Evolutionary conservation across 305 asterid genomes (phyloP).

Genomic region (Lippia alba): DNA sequence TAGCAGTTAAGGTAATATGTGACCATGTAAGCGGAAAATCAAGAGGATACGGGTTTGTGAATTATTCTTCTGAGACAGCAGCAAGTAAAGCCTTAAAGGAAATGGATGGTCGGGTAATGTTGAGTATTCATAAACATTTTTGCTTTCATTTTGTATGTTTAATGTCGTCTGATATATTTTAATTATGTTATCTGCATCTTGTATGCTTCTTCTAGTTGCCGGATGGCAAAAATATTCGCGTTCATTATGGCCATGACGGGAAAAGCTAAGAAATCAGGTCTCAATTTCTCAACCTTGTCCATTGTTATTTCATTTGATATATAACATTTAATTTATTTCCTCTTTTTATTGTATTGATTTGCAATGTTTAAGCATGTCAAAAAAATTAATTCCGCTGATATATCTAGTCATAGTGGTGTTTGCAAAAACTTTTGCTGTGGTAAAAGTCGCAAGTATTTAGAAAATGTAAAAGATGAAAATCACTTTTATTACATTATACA

Average conservation of each 20-base stretch:
- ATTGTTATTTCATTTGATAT: not conserved
- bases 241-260: conserved; percentile 50
- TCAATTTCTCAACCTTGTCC: not conserved
- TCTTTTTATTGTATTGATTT: not conserved
- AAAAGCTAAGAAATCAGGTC: conserved; percentile 38
- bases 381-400: too few relatives aligned
- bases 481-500: too few relatives aligned
- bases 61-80: conserved; percentile 50
- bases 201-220: conserved; percentile 50
- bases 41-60: conserved; percentile 81
- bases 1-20: conserved; percentile 76
- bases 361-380: too few relatives aligned
- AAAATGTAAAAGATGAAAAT: too few relatives aligned
- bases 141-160: not conserved
- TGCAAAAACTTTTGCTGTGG: too few relatives aligned
- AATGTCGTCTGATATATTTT: not conserved
- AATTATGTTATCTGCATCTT: not conserved
- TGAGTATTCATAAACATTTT: not conserved
- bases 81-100: conserved; percentile 69
- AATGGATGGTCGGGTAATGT: conserved; percentile 71
- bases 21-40: conserved; percentile 73
- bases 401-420: too few relatives aligned
- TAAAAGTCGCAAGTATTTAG: too few relatives aligned
- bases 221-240: conserved; percentile 71
- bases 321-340: not conserved